Percentiles rank a stretch among this genome's conserved stretches.
phyloP scores from a whole-genome alignment of 495 filamentous ascomycete species.

The Neurospora sp. region DNA sequence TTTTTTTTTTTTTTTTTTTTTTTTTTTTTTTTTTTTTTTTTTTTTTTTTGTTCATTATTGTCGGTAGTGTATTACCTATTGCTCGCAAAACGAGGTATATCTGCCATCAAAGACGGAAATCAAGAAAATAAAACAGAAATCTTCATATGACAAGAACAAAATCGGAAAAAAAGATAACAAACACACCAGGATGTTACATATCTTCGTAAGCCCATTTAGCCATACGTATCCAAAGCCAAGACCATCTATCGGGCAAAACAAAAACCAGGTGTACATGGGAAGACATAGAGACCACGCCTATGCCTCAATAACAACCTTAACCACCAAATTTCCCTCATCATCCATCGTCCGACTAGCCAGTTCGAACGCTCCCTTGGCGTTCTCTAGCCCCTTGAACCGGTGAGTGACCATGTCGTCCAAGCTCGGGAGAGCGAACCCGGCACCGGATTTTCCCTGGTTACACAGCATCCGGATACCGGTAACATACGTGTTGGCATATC shows the following conservation, averaged over 20 bases:
- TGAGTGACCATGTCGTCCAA: constrained; percentile 69
- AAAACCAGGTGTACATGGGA: background rate
- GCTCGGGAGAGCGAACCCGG: constrained; percentile 47
- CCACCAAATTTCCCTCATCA: constrained; percentile 61
- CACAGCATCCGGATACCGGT: constrained; percentile 63
- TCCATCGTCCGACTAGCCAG: constrained; percentile 77
- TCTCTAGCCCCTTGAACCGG: constrained; percentile 55
- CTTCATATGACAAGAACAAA: background rate
- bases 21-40: too few species aligned
- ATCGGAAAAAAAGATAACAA: background rate
- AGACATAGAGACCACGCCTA: constrained; percentile 8
- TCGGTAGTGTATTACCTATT: background rate
- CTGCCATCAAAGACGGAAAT: background rate
- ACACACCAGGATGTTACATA: background rate
- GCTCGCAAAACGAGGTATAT: background rate
- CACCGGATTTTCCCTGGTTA: constrained; percentile 37
- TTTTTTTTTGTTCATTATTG: too few species aligned
- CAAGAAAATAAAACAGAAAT: background rate
- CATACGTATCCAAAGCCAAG: background rate
- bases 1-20: too few species aligned
- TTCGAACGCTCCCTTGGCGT: constrained; percentile 60
- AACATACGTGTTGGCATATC: constrained; percentile 80
- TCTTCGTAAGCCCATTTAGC: background rate
- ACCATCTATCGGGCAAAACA: background rate
- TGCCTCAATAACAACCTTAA: constrained; percentile 75